Conservation (phyloP, 495 filamentous ascomycete genomes). For the Neurospora sp. region DNA sequence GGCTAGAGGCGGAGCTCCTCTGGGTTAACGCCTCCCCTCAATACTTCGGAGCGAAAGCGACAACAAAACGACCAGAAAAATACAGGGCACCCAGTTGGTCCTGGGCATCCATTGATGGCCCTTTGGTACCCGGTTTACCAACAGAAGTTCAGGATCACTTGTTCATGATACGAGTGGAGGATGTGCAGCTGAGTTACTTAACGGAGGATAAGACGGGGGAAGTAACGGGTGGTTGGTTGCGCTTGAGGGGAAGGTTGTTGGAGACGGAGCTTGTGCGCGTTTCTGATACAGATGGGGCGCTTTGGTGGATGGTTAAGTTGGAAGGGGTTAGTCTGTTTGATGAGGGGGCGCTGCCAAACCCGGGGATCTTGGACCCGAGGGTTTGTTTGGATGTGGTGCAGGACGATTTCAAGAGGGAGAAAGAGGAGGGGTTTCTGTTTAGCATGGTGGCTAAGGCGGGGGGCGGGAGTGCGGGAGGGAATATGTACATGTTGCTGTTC, state of each 20-base stretch:
- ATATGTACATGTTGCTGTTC: background rate
- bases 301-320: background rate
- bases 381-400: background rate
- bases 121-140: background rate
- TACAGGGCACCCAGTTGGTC: conserved; percentile 1
- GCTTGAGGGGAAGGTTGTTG: background rate
- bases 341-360: background rate
- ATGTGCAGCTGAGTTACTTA: background rate
- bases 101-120: conserved; percentile 1
- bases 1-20: background rate
- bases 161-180: background rate
- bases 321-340: background rate
- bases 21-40: background rate
- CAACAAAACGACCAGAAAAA: background rate
- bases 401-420: background rate
- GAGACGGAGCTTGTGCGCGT: background rate
- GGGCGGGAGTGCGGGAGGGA: background rate
- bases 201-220: background rate
- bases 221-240: background rate
- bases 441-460: background rate
- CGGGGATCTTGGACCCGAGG: background rate
- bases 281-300: background rate
- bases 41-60: background rate
- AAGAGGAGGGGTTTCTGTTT: background rate
- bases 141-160: background rate